These are phyloP conservation scores for Erigeron philadelphicus DNA, from an alignment of 140 eudicot genomes.

Conservation along the genomic window DNA sequence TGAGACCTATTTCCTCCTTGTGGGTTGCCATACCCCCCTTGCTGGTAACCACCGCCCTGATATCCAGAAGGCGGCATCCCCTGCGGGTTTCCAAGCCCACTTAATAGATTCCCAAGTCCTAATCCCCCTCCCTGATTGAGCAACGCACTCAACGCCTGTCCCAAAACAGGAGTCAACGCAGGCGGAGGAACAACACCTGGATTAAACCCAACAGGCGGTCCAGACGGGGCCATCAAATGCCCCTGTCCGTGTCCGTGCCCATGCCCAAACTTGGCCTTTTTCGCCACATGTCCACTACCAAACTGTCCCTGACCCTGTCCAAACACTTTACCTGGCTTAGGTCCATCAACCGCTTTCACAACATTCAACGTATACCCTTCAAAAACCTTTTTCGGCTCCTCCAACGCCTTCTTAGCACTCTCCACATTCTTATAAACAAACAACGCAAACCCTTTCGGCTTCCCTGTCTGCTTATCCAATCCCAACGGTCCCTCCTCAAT, in stretches of 20 bases:
- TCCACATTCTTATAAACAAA: conserved; percentile 73
- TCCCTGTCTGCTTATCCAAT: conserved; percentile 80
- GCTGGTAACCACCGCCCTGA: conserved; percentile 62
- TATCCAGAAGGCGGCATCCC: conserved; percentile 67
- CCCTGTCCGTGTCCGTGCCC: conserved; percentile 48
- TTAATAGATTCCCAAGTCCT: conserved; percentile 68
- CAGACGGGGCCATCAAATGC: conserved; percentile 77
- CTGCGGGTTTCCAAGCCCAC: conserved; percentile 60
- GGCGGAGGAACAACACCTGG: conserved; percentile 47
- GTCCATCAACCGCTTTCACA: conserved; percentile 91
- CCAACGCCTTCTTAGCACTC: conserved; percentile 73
- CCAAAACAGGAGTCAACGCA: conserved; percentile 66
- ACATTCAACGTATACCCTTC: conserved; percentile 82
- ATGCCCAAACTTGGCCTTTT: conserved; percentile 58
- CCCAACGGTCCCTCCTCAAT: conserved; percentile 98
- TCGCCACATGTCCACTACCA: conserved; percentile 36
- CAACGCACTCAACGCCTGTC: conserved; percentile 89
- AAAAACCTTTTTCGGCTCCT: conserved; percentile 86
- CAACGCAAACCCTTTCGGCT: conserved; percentile 80
- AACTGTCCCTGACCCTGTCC: conserved; percentile 35
- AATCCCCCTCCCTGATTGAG: conserved; percentile 78
- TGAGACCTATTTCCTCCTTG: conserved; percentile 68
- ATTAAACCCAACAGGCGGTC: conserved; percentile 45
- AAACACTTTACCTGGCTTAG: conserved; percentile 54
- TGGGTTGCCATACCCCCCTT: conserved; percentile 63